phyloP scores from a whole-genome alignment of 78 protist genomes.

The Planoprotostelium fungivorum region DNA sequence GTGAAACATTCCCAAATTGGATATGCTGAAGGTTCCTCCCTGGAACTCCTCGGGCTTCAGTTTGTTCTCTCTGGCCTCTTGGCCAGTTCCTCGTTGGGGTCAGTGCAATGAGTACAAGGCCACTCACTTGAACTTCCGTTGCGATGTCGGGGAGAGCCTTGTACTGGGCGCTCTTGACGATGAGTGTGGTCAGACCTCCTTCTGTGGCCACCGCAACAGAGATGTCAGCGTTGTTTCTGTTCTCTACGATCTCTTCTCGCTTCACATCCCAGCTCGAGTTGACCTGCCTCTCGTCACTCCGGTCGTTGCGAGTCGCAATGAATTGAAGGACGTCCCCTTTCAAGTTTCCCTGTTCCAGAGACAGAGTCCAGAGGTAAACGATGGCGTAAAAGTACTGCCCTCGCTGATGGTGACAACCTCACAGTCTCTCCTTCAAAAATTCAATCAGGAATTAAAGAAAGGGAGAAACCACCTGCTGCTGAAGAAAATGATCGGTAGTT shows the following conservation, averaged over 20 bases:
- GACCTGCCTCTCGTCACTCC: conserved; percentile 4
- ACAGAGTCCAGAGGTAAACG: not conserved
- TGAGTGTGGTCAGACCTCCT: conserved; percentile 56
- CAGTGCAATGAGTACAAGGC: not conserved
- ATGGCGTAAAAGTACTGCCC: not conserved
- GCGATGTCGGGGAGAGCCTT: conserved; percentile 24
- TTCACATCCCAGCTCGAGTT: conserved; percentile 40
- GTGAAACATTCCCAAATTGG: conserved; percentile 87
- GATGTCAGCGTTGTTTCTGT: conserved; percentile 18
- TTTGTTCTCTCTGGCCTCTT: conserved; percentile 37
- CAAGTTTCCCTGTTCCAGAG: conserved; percentile 27
- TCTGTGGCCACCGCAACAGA: conserved; percentile 64
- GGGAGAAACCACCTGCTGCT: too few relatives aligned
- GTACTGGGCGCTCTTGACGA: conserved; percentile 32
- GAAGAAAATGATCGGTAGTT: too few relatives aligned
- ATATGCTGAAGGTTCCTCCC: conserved; percentile 82
- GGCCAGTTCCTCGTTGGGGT: conserved; percentile 29
- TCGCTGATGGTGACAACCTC: not conserved
- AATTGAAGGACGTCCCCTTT: conserved; percentile 36
- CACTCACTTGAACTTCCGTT: conserved; percentile 7
- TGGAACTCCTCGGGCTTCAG: conserved; percentile 67
- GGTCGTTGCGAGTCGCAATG: not conserved
- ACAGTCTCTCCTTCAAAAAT: not conserved
- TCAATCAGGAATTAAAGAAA: too few relatives aligned
- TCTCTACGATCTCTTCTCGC: conserved; percentile 5